Evolutionary conservation across 2,329 filamentous ascomycete genomes (phyloP).

Genomic region (Penicillium sp.): DNA sequence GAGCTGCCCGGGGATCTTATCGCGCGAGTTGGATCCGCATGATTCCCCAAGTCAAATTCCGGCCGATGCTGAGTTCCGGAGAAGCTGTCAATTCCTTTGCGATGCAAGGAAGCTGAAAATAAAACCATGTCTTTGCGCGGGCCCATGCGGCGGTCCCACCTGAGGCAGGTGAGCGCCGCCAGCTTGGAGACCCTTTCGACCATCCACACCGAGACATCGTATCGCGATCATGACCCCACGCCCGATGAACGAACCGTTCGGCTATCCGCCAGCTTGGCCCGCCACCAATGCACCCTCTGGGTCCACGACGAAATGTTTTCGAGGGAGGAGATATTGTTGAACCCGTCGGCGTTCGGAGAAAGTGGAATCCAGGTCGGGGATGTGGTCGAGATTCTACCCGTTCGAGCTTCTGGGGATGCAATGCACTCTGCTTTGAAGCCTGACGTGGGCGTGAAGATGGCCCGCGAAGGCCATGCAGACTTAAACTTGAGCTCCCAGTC

Average conservation of each 20-base stretch:
- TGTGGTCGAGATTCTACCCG: slow-evolving; percentile 70
- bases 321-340: slow-evolving; percentile 76
- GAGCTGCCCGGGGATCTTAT: slow-evolving; percentile 14
- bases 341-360: slow-evolving; percentile 68
- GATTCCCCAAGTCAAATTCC: background rate
- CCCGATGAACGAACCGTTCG: slow-evolving; percentile 29
- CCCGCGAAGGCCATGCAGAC: slow-evolving; percentile 31
- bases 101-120: slow-evolving; percentile 19
- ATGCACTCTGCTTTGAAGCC: slow-evolving; percentile 28
- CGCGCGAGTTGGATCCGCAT: slow-evolving; percentile 5
- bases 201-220: slow-evolving; percentile 29
- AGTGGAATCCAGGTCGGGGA: slow-evolving; percentile 64
- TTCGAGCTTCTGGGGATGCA: slow-evolving; percentile 49
- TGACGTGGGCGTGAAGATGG: slow-evolving; percentile 28
- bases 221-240: slow-evolving; percentile 27
- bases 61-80: slow-evolving; percentile 1
- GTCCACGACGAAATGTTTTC: slow-evolving; percentile 73
- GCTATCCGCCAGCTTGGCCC: slow-evolving; percentile 29
- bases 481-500: slow-evolving; percentile 22
- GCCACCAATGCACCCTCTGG: slow-evolving; percentile 51
- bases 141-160: slow-evolving; percentile 41
- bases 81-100: slow-evolving; percentile 13
- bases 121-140: slow-evolving; percentile 40
- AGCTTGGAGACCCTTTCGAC: slow-evolving; percentile 39
- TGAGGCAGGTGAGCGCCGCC: slow-evolving; percentile 43